These are phyloP conservation scores for Ormosia semicastrata DNA, from an alignment of 306 rosid species.

Conservation along the genomic window DNA sequence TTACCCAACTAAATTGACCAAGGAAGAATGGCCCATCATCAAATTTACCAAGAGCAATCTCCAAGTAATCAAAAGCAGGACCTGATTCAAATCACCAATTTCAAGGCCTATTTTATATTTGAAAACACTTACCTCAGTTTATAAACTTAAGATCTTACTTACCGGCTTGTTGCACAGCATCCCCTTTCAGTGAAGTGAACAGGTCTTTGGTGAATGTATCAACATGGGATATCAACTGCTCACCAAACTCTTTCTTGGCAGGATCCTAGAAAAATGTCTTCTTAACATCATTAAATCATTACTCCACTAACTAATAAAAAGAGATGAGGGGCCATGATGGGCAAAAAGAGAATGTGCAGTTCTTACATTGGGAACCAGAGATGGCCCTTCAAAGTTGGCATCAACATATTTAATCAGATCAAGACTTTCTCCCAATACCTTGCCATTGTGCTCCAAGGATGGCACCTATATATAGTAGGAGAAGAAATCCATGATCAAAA, in stretches of 20 bases:
- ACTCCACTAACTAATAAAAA: not conserved
- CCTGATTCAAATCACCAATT: conserved; percentile 34
- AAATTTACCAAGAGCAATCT: conserved; percentile 67
- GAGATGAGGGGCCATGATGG: not conserved
- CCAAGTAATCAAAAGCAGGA: conserved; percentile 70
- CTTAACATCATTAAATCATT: conserved; percentile 1
- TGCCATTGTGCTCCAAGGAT: conserved; percentile 82
- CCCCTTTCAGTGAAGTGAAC: conserved; percentile 40
- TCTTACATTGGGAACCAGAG: conserved; percentile 66
- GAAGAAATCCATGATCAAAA: not conserved
- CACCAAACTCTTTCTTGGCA: conserved; percentile 59
- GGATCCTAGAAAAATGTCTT: conserved; percentile 47
- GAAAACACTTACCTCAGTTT: not conserved
- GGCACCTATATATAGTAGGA: conserved; percentile 54
- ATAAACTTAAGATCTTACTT: conserved; percentile 26
- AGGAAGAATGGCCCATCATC: conserved; percentile 78
- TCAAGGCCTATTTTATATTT: not conserved
- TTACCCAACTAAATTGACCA: conserved; percentile 73
- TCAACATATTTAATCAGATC: conserved; percentile 78
- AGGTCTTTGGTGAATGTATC: conserved; percentile 42
- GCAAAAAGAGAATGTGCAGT: not conserved
- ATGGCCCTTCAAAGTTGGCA: conserved; percentile 43
- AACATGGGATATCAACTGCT: conserved; percentile 54
- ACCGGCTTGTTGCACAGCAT: conserved; percentile 44
- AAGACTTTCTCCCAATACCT: conserved; percentile 81